Base-by-base conservation (phyloP, 331 rosid species). In the Stylosanthes scabra region DNA sequence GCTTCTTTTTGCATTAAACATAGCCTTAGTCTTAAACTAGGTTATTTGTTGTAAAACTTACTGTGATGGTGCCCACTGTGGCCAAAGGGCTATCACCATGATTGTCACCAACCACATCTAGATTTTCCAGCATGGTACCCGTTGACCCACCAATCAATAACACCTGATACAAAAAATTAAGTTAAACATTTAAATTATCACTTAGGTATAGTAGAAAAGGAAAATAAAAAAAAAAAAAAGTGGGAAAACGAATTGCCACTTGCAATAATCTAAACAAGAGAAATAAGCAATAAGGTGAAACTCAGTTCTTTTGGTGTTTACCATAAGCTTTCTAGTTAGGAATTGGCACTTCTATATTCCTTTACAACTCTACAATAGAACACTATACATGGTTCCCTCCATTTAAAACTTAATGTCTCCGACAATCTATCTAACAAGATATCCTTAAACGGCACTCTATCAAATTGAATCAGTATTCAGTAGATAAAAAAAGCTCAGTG, bases 131-230 rank as follows among this genome's bases (percentile, higher is more conserved):
- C 98, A 93, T 93, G 67, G 87, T 85, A 66, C 98, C 93, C 0
- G 97, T 93, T 72, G 98, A 93, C 80, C 98, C 98, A 68, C 98
- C 98, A 82, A 91, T 93, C 67, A 93, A 81, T 60, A 93, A 82
- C 54, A 93, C 98, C 98, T 93, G 87, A 71, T 74, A 79, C 68
- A 74, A 65, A 71, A 69, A 15, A 73, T 37, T 34, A 59, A 40
- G 16, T 74, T 73, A 11, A 41, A 52, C 34, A 16, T 31, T 68
- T 6, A 77, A 66, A 68, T 57, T 62, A 59, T 45, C 16, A 66
- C 72, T 20, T 50, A 67, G 34, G n/a, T 20, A 39, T 72, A 47
- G 44, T 8, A 8, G 45, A 27, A 11, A 63, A 68, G 67, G 67
- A 37, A 27, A 34, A 4, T 34, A 34, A 34, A 6, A 34, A 3